Percentiles rank a stretch among this genome's conserved stretches.
These are phyloP conservation scores for Candida loeiensis DNA, from an alignment of 805 yeast species.

Conservation along the genomic window DNA sequence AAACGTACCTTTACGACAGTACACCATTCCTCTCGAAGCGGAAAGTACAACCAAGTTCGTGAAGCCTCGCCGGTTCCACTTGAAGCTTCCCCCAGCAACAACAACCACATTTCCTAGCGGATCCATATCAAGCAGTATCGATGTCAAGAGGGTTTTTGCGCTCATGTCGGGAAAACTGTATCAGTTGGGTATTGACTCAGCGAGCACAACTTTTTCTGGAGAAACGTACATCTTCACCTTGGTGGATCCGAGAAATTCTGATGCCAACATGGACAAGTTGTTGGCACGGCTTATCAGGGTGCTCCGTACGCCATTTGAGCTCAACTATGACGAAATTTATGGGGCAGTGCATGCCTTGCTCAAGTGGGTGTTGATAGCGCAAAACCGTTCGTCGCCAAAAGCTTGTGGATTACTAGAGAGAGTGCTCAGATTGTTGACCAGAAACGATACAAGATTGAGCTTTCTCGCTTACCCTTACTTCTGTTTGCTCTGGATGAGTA, in stretches of 20 bases:
- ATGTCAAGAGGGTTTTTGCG: conserved; percentile 15
- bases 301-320: conserved; percentile 2
- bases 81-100: not conserved
- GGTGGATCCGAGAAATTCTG: conserved; percentile 21
- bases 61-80: conserved; percentile 4
- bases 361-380: conserved; percentile 32
- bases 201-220: conserved; percentile 16
- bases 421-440: not conserved
- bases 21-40: conserved; percentile 33
- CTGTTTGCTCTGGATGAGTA: conserved; percentile 9
- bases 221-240: conserved; percentile 23
- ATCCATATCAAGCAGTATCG: conserved; percentile 14
- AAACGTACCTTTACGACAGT: conserved; percentile 16
- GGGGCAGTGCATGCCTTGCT: conserved; percentile 20
- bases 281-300: conserved; percentile 16
- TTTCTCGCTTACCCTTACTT: conserved; percentile 18
- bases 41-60: conserved; percentile 26
- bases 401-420: conserved; percentile 15
- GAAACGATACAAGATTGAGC: not conserved
- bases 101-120: conserved; percentile 2
- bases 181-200: conserved; percentile 12
- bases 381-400: conserved; percentile 21
- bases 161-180: conserved; percentile 18
- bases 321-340: conserved; percentile 13
- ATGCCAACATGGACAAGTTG: conserved; percentile 13